A percentile compares a stretch with the other conserved stretches of the same genome.
phyloP scores from a whole-genome alignment of 2,329 filamentous ascomycete genomes.

The Alternaria sp. region DNA sequence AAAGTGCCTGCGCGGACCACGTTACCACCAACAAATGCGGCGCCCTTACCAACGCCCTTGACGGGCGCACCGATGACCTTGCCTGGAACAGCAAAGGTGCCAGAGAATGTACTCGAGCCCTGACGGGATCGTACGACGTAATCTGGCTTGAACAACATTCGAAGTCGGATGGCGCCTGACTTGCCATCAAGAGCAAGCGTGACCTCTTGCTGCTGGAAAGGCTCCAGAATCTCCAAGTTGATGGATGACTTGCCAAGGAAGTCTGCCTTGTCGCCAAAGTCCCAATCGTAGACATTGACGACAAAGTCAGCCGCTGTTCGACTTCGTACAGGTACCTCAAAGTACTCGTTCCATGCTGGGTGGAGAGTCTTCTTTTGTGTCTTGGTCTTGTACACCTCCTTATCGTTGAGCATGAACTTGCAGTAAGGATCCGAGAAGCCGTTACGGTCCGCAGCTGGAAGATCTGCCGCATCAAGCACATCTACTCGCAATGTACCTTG shows the following conservation, averaged over 20 bases:
- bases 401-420: conserved; percentile 89
- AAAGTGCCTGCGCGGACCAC: conserved; percentile 92
- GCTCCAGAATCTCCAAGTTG: conserved; percentile 80
- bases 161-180: conserved; percentile 82
- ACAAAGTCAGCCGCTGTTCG: conserved; percentile 85
- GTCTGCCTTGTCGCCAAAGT: conserved; percentile 95
- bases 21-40: conserved; percentile 74
- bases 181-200: conserved; percentile 84
- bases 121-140: conserved; percentile 88
- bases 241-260: conserved; percentile 82
- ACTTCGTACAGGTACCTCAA: conserved; percentile 83
- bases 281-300: conserved; percentile 91
- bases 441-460: conserved; percentile 95
- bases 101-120: conserved; percentile 91
- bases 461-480: conserved; percentile 81
- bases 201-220: conserved; percentile 82
- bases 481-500: conserved; percentile 96
- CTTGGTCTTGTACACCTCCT: conserved; percentile 94
- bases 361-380: conserved; percentile 95
- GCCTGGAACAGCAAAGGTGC: conserved; percentile 85
- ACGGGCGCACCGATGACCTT: conserved; percentile 96
- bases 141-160: conserved; percentile 89
- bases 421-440: conserved; percentile 97
- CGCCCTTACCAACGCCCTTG: conserved; percentile 85
- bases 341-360: conserved; percentile 95